Evolutionary conservation across 768 basidiomycete genomes (phyloP), one percentile per base, ranked within the genome.

Genomic region (Cubamyces lactineus): DNA sequence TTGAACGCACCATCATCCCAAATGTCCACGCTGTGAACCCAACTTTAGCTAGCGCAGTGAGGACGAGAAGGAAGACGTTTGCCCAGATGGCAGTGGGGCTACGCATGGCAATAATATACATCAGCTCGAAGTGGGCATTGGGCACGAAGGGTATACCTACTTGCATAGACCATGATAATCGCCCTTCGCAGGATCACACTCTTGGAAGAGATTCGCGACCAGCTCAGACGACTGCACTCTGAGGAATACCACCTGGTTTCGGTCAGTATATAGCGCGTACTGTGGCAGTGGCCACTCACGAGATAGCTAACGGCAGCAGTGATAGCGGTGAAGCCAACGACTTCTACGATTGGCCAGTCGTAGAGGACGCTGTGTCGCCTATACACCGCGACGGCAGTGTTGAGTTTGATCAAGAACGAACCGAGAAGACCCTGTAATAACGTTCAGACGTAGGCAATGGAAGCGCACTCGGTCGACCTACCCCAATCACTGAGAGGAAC

Each of bases 101-200:
- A 53, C n/a, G n/a, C n/a, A n/a, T n/a, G n/a, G n/a, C n/a, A n/a
- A n/a, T n/a, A n/a, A n/a, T n/a, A n/a, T n/a, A n/a, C n/a, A n/a
- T n/a, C n/a, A n/a, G n/a, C n/a, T n/a, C n/a, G n/a, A n/a, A n/a
- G n/a, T n/a, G n/a, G n/a, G n/a, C n/a, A n/a, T n/a, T n/a, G n/a
- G n/a, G n/a, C n/a, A n/a, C n/a, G n/a, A n/a, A n/a, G n/a, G n/a
- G n/a, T n/a, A n/a, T n/a, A 73, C 87, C 66, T 68, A 89, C 89
- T 90, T 89, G 87, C 93, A 96, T 34, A 94, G 78, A 2, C 88
- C 89, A 66, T 88, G 88, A 63, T 85, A 87, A 68, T 88, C 86
- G 7, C 81, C 81, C 68, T 84, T 87, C 5, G 75, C 74, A 9
- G 86, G 75, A 69, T 89, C 86, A 69, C 94, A 96, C 73, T 94